A percentile compares a stretch with the other conserved stretches of the same genome.
Conservation (phyloP, 148 eudicot species). For the Rheum nobile region DNA sequence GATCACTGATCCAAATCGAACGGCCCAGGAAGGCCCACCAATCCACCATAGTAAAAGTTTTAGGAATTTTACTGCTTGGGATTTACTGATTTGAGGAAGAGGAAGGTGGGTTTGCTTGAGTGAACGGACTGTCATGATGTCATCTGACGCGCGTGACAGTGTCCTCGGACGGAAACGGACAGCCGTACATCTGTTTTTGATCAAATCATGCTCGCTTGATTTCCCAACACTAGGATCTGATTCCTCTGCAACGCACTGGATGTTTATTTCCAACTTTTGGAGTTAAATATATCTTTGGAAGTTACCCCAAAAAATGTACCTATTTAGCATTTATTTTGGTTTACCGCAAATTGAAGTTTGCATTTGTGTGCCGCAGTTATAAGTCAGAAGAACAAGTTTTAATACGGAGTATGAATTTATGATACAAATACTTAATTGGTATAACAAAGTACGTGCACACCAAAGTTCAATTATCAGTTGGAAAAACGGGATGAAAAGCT, state of each 20-base stretch:
- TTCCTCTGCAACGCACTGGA: neutral
- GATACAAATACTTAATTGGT: too few relatives aligned
- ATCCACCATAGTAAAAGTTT: neutral
- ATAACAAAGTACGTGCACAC: too few relatives aligned
- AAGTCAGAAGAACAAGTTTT: too few relatives aligned
- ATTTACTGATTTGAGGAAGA: neutral
- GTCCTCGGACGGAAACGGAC: conserved; percentile 4
- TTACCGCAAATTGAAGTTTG: too few relatives aligned
- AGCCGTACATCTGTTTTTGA: conserved; percentile 3
- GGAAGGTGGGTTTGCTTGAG: neutral
- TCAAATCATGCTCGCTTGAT: neutral
- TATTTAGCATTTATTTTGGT: too few relatives aligned
- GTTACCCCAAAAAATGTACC: too few relatives aligned
- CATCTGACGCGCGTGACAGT: neutral
- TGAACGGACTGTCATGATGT: neutral
- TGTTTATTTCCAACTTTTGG: neutral
- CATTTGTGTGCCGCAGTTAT: too few relatives aligned
- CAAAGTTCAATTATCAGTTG: too few relatives aligned
- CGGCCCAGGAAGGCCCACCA: conserved; percentile 4
- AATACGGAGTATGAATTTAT: too few relatives aligned
- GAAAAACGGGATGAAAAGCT: too few relatives aligned
- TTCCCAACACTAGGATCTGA: neutral
- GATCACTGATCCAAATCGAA: conserved; percentile 6
- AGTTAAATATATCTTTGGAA: too few relatives aligned
- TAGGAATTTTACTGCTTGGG: neutral